Evolutionary conservation across 1,139 yeast genomes (phyloP), one percentile per base, ranked within the genome.

Genomic region (Yamadazyma dushanensis): DNA sequence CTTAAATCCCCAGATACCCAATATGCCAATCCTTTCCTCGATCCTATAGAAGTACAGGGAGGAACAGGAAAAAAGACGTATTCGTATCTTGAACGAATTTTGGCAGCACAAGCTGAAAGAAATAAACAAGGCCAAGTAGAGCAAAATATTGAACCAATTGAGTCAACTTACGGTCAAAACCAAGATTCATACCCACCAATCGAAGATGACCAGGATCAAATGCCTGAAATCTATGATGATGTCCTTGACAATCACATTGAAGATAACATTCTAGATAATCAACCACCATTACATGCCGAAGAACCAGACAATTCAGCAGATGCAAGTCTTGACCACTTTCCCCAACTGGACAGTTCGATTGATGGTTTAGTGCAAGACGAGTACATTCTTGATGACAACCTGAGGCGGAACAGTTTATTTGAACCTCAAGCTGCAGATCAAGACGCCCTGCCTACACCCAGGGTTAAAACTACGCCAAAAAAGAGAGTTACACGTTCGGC

Each of bases 61-160:
- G 15, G 13, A 8, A 2, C 6, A n/a, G 29, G 14, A 10, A 18
- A 28, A 22, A 38, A 23, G 32, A 23, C 19, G 8, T 43, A 40
- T 14, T 47, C 72, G 0, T 66, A 65, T 38, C 50, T 66, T 24
- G 70, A 66, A 31, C 46, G 57, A 33, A 62, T 62, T 23, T 42
- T 62, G 8, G 54, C 51, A 1, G 47, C 54, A 3, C 57, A 52
- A 24, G 49, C 26, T 3, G 16, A 29, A 20, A 29, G 22, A 16
- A 26, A 26, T 16, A 26, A 10, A 17, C 19, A 15, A 19, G 8
- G n/a, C n/a, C n/a, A n/a, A n/a, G n/a, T n/a, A n/a, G n/a, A n/a
- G n/a, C n/a, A n/a, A n/a, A n/a, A n/a, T n/a, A n/a, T n/a, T n/a
- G n/a, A n/a, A n/a, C n/a, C n/a, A n/a, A n/a, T n/a, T n/a, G n/a